Evolutionary conservation across 1,139 yeast species (phyloP), one percentile per base, ranked within the genome.

Genomic region (Pichia terricola): DNA sequence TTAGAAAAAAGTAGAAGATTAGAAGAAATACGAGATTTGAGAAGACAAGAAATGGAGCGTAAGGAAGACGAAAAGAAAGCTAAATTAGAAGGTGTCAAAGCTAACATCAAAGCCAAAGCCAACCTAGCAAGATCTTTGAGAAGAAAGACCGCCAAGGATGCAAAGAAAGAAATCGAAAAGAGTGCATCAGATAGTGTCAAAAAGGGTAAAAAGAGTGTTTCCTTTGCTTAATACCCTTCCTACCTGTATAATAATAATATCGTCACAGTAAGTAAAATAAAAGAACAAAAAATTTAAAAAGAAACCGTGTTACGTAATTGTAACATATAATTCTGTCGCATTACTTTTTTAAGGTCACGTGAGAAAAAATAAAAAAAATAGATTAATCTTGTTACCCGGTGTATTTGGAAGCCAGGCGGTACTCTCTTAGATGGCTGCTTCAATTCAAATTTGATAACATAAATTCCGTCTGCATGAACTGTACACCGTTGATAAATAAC

Each of bases 11-110:
- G 95, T 2, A 76, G 87, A 57, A 81, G 95, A 62, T 70, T 91
- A 42, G 97, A 91, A 62, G 95, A 85, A 57, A 77, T 91, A 51
- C 73, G 98, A 59, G 96, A 86, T 42, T 70, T 87, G 53, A 86
- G 84, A 68, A 78, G 86, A 58, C 73, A 80, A 63, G 97, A 91
- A 62, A 77, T 89, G 52, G 96, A 89, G 60, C 70, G 82, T 61
- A 83, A 81, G 60, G 96, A 89, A 56, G 73, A 74, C 44, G 79
- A 69, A 35, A 86, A 87, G 67, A 67, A 70, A 51, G 74, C 72
- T 45, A 81, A 81, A 61, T 64, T 89, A 44, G 94, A 85, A 51
- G 77, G 72, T 46, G 91, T 85, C 65, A 89, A 87, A 66, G 69
- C 69, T 35, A 95, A 88, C 60, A 68, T 91, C 45, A 84, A 77